These are phyloP conservation scores for Aspergillus sparsus DNA, from an alignment of 495 filamentous ascomycete genomes.

Conservation along the genomic window DNA sequence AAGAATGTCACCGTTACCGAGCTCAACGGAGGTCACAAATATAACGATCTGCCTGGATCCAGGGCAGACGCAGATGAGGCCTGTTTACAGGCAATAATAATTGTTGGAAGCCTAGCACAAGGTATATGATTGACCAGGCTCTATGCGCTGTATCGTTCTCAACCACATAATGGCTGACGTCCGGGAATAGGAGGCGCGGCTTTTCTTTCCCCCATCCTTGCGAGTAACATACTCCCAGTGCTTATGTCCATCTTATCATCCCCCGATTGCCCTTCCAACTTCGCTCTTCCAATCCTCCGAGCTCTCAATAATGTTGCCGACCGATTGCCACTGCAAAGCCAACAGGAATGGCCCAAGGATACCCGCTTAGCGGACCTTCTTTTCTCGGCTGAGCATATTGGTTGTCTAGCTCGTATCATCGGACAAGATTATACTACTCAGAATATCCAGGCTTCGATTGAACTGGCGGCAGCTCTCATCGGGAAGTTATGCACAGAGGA, in stretches of 20 bases:
- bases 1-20: conserved; percentile 40
- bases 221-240: conserved; percentile 61
- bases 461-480: conserved; percentile 67
- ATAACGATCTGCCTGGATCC: conserved; percentile 20
- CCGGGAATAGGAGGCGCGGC: conserved; percentile 69
- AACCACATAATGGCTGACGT: conserved; percentile 21
- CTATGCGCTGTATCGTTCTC: background rate
- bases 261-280: conserved; percentile 58
- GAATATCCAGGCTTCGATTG: conserved; percentile 64
- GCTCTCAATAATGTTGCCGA: conserved; percentile 73
- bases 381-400: conserved; percentile 61
- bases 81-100: conserved; percentile 74
- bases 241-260: conserved; percentile 70
- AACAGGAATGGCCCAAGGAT: conserved; percentile 43
- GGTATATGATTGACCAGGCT: conserved; percentile 52
- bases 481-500: conserved; percentile 67
- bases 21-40: conserved; percentile 33
- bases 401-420: conserved; percentile 63
- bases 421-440: conserved; percentile 53
- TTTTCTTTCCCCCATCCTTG: conserved; percentile 73
- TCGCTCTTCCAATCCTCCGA: conserved; percentile 72
- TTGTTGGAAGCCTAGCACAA: conserved; percentile 80
- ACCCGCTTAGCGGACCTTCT: conserved; percentile 61
- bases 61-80: conserved; percentile 60
- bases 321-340: conserved; percentile 55